phyloP scores from a whole-genome alignment of 1,284 basidiomycete species.

The Flammula alnicola region DNA sequence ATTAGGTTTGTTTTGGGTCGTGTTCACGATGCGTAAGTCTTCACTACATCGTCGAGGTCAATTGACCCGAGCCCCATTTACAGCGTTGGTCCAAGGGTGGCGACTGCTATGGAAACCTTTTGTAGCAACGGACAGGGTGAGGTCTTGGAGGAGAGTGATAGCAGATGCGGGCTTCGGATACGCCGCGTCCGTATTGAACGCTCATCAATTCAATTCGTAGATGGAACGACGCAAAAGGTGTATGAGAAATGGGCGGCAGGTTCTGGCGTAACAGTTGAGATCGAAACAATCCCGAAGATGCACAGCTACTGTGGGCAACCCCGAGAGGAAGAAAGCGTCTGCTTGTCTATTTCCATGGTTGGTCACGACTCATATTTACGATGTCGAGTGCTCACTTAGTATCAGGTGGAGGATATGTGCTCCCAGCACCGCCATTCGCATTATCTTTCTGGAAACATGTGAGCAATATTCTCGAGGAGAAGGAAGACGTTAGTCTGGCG shows the following conservation, averaged over 20 bases:
- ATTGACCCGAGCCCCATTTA: background rate
- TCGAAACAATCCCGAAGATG: constrained; percentile 31
- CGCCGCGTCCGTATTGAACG: constrained; percentile 8
- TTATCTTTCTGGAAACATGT: constrained; percentile 28
- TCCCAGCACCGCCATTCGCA: constrained; percentile 26
- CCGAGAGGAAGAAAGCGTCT: constrained; percentile 32
- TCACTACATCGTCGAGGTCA: background rate
- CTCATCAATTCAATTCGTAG: constrained; percentile 27
- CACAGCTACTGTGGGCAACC: constrained; percentile 35
- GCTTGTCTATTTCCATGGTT: constrained; percentile 38
- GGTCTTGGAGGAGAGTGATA: constrained; percentile 17
- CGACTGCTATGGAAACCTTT: constrained; percentile 14
- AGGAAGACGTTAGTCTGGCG: constrained; percentile 24
- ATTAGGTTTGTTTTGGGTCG: constrained; percentile 7
- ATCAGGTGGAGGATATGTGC: constrained; percentile 16
- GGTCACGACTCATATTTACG: constrained; percentile 21
- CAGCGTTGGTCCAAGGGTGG: constrained; percentile 12
- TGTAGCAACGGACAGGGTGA: constrained; percentile 3
- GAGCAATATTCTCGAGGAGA: constrained; percentile 19
- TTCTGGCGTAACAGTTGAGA: constrained; percentile 20
- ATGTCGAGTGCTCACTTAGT: constrained; percentile 26
- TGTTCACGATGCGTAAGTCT: constrained; percentile 11
- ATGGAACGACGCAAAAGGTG: constrained; percentile 23
- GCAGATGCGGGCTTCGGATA: constrained; percentile 14
- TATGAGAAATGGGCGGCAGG: constrained; percentile 27